phyloP scores from a whole-genome alignment of 768 basidiomycete genomes.

The Lyophyllum atratum region DNA sequence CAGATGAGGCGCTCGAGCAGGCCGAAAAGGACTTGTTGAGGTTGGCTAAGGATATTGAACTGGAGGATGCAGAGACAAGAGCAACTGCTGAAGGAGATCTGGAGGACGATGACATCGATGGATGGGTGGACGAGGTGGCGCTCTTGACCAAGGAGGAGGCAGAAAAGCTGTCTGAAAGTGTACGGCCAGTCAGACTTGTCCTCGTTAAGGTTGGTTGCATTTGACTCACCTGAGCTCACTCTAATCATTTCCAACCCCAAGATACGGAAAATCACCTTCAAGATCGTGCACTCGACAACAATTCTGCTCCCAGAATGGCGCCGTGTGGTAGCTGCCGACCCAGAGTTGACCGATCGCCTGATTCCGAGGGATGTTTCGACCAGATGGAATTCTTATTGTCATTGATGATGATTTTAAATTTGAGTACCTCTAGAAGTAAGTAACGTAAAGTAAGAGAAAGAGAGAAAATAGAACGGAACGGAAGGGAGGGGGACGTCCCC shows the following conservation, averaged over 20 bases:
- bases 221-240: background rate
- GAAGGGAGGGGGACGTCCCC: too few relatives aligned
- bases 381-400: constrained; percentile 29
- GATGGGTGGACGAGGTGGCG: background rate
- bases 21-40: constrained; percentile 3
- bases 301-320: constrained; percentile 32
- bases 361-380: constrained; percentile 35
- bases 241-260: background rate
- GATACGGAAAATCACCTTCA: constrained; percentile 17
- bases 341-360: constrained; percentile 10
- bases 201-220: constrained; percentile 25
- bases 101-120: background rate
- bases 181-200: constrained; percentile 18
- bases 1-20: background rate
- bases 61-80: background rate
- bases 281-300: constrained; percentile 22
- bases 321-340: background rate
- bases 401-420: too few relatives aligned
- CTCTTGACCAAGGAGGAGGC: background rate
- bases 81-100: background rate
- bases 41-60: constrained; percentile 15
- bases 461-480: too few relatives aligned
- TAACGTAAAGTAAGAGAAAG: too few relatives aligned
- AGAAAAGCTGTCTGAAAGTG: constrained; percentile 8
- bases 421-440: too few relatives aligned